These are phyloP conservation scores for Kwoniella shandongensis DNA, from an alignment of 768 basidiomycete genomes.

Conservation along the genomic window DNA sequence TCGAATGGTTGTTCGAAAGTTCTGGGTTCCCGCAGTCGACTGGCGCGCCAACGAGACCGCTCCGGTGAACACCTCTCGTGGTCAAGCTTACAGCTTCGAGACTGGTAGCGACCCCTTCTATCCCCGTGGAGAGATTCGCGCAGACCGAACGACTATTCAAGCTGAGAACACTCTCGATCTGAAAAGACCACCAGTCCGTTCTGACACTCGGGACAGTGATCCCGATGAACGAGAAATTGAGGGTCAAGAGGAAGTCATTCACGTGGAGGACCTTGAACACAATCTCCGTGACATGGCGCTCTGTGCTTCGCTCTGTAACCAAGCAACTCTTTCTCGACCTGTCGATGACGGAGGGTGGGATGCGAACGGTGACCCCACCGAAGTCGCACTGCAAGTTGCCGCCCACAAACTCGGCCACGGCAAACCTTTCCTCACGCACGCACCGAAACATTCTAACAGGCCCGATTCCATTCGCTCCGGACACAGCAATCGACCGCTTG, in stretches of 20 bases:
- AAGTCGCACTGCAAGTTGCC: slow-evolving; percentile 62
- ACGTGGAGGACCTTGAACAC: slow-evolving; percentile 46
- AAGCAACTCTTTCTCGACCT: slow-evolving; percentile 53
- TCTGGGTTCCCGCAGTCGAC: slow-evolving; percentile 55
- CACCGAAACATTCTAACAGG: slow-evolving; percentile 11
- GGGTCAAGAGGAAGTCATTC: slow-evolving; percentile 29
- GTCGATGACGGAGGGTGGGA: slow-evolving; percentile 55
- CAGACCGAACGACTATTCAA: slow-evolving; percentile 22
- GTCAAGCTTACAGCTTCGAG: slow-evolving; percentile 51
- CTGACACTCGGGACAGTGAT: slow-evolving; percentile 19
- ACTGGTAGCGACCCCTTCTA: slow-evolving; percentile 52
- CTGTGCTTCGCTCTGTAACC: slow-evolving; percentile 56
- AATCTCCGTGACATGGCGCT: slow-evolving; percentile 51
- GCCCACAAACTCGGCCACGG: slow-evolving; percentile 60
- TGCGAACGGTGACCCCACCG: slow-evolving; percentile 62
- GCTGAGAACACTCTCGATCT: slow-evolving; percentile 19
- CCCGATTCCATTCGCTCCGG: slow-evolving; percentile 19
- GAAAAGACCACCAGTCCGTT: slow-evolving; percentile 21
- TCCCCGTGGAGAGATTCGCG: slow-evolving; percentile 50
- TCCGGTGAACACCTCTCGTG: slow-evolving; percentile 35
- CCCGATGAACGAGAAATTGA: slow-evolving; percentile 20
- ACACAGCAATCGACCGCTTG: slow-evolving; percentile 29
- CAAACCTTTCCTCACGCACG: slow-evolving; percentile 53
- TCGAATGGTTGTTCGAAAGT: slow-evolving; percentile 57
- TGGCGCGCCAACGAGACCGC: slow-evolving; percentile 44